Evolutionary conservation across 129 eudicot species (phyloP), one percentile per base, ranked within the genome.

Genomic region (Chrysanthemum makinoi): DNA sequence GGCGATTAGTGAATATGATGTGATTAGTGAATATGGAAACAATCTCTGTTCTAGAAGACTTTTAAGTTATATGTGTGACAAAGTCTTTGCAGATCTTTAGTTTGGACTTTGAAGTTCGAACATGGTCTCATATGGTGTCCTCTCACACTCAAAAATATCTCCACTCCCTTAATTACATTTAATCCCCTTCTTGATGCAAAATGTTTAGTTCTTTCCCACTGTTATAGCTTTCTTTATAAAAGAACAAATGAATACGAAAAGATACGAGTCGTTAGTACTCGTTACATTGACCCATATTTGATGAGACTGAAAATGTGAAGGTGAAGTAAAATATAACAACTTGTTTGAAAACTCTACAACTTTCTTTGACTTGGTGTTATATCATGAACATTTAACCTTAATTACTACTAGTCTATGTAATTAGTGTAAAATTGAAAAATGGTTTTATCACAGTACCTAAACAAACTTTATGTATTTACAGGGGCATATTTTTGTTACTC

Each of bases 51-150:
- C 65, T 64, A 53, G 72, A 74, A 66, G 56, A 12, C 44, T 39
- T 35, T 35, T 35, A 6, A 39, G 44, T 12, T 10, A 46, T 20
- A 56, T 24, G 24, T 33, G 7, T 2, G 30, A 68, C 15, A 1
- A 48, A 68, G 69, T 59, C 57, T 10, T 75, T 46, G 50, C 15
- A 46, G 44, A 43, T 61, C 53, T 16, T 48, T 28, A 10, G 44
- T 6, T 39, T 39, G 44, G 6, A 39, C 44, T 39, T 39, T 39
- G 44, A 39, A 39, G 44, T 48, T 39, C 54, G 7, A 51, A 18
- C 61, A 13, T 76, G 62, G 80, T 76, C 80, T 76, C 64, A 76
- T 26, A 48, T 52, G 69, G 75, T 69, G 80, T 76, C 62, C 70
- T 68, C 44, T 16, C 62, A 50, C 6, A 33, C 68, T 75, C 48